Evolutionary conservation across 257 asterid genomes (phyloP), one percentile per base, ranked within the genome.

Genomic region (Solanum arcanum): DNA sequence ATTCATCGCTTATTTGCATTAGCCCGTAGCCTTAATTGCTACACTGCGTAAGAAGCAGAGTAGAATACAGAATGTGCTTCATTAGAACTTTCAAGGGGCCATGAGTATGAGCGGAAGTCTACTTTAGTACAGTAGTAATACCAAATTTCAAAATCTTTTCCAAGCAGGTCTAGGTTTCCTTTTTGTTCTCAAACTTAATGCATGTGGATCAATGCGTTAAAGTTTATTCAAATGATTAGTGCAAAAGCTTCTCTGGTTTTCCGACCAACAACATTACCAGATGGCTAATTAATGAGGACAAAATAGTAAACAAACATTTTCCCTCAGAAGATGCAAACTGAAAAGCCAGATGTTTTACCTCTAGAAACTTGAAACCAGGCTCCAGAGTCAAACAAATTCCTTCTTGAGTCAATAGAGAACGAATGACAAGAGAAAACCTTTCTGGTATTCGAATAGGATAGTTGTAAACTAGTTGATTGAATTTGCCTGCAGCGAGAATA

Each of bases 371-470:
- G 94, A 97, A 97, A 90, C 93, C 97, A 35, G 93, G 98, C 90
- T 94, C 87, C 90, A 97, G 93, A 56, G 96, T 94, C 94, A 97
- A 94, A 94, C 99, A 97, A 87, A 97, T 97, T 88, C 99, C 99
- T 94, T 97, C 99, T 93, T 97, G 99, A 91, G 99, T 97, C 94
- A 97, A 94, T 86, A 97, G 89, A 86, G 99, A 91, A 46, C 99
- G 98, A 89, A 97, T 97, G 86, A 97, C 99, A 83, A 97, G 98
- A 87, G 99, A 97, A 90, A 97, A 97, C 92, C 99, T 94, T 94
- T 97, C 99, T 33, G 99, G 99, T 83, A 97, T 97, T 59, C 98
- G 97, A 86, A 97, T 97, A 49, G 99, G 99, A 87, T 94, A 97
- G 86, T 97, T 97, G 94, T 97, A 97, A 85, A 97, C 98, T 41